Evolutionary conservation across 345 rosid genomes (phyloP).

Genomic region (Stellera chamaejasme): DNA sequence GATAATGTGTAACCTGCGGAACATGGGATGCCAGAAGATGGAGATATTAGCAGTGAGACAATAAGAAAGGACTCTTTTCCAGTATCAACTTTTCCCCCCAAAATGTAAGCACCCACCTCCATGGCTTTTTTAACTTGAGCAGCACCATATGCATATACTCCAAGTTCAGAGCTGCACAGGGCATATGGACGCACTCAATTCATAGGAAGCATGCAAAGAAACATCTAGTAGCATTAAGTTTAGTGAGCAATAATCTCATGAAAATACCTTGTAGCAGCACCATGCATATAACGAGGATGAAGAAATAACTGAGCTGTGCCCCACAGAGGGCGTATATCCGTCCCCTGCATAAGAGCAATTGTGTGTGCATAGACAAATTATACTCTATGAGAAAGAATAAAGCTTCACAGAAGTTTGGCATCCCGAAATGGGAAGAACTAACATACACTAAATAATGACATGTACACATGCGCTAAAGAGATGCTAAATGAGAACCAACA

Average conservation of each 20-base stretch:
- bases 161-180: conserved; percentile 60
- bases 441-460: too few species aligned
- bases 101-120: conserved; percentile 39
- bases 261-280: conserved; percentile 87
- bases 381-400: too few species aligned
- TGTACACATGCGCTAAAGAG: too few species aligned
- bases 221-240: neutral
- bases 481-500: too few species aligned
- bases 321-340: conserved; percentile 71
- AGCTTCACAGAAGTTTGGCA: too few species aligned
- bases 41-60: neutral
- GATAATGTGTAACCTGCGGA: conserved; percentile 69
- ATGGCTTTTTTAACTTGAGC: conserved; percentile 98
- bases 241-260: neutral
- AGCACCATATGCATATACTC: conserved; percentile 89
- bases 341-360: conserved; percentile 35
- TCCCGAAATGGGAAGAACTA: too few species aligned
- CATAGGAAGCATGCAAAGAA: conserved; percentile 2
- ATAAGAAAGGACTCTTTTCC: too few species aligned
- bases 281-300: conserved; percentile 98
- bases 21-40: neutral
- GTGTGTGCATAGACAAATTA: too few species aligned
- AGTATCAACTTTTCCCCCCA: too few species aligned
- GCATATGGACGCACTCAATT: conserved; percentile 2
- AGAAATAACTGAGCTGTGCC: conserved; percentile 93